These are phyloP conservation scores for Pseudogymnoascus sp. DNA, from an alignment of 2,329 filamentous ascomycete species.

Conservation along the genomic window DNA sequence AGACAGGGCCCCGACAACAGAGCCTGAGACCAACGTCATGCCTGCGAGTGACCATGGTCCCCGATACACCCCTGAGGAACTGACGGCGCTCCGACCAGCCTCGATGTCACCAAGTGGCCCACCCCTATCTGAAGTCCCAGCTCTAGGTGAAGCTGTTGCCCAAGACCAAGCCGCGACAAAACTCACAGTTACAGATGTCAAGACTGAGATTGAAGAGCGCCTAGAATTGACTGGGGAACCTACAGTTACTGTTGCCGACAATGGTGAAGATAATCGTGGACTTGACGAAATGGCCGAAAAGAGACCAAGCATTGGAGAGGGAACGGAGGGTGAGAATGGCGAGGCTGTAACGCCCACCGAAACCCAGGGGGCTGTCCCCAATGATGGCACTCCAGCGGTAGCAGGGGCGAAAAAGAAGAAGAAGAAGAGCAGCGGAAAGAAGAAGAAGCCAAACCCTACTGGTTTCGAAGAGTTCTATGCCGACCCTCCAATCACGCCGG, in stretches of 20 bases:
- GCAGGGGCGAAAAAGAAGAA: constrained; percentile 24
- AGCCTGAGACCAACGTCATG: not conserved
- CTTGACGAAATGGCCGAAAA: not conserved
- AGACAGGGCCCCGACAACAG: not conserved
- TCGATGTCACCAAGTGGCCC: not conserved
- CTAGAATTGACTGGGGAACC: not conserved
- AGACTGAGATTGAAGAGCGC: not conserved
- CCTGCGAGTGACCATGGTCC: constrained; percentile 1
- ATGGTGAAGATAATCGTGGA: not conserved
- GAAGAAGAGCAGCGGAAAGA: constrained; percentile 30
- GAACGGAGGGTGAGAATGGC: not conserved
- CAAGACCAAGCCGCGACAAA: not conserved
- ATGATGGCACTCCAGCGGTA: not conserved
- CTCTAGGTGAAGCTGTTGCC: not conserved
- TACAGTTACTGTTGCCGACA: not conserved
- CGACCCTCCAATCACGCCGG: constrained; percentile 68
- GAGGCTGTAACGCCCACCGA: not conserved
- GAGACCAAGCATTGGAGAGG: not conserved
- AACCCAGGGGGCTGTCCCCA: not conserved
- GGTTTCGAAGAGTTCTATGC: constrained; percentile 76
- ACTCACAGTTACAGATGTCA: not conserved
- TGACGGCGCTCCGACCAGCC: constrained; percentile 13
- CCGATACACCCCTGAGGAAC: constrained; percentile 16
- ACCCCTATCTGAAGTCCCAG: not conserved
- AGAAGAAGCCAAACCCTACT: constrained; percentile 32